Evolutionary conservation across 176 grass and related monocot genomes (phyloP).

Genomic region (Thinopyrum elongatum): DNA sequence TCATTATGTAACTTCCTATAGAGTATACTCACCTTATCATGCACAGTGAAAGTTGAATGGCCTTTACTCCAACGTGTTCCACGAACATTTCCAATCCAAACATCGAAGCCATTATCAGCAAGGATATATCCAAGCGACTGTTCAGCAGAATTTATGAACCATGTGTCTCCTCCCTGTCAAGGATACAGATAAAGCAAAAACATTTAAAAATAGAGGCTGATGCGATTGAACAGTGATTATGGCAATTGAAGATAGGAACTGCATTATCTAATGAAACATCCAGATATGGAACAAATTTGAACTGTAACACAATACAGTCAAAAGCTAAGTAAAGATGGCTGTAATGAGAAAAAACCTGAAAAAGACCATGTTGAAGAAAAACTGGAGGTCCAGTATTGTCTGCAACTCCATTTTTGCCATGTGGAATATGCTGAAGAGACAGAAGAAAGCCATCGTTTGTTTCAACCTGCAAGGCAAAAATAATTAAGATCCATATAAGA

Average conservation of each 20-base stretch:
- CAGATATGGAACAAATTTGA: background rate
- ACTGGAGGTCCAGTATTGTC: constrained; percentile 57
- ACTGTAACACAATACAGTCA: background rate
- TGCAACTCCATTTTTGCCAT: constrained; percentile 47
- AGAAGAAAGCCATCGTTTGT: constrained; percentile 85
- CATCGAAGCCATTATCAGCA: constrained; percentile 96
- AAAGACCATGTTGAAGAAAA: constrained; percentile 96
- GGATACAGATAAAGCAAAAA: constrained; percentile 16
- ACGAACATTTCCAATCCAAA: constrained; percentile 93
- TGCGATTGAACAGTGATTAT: background rate
- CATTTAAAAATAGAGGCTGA: background rate
- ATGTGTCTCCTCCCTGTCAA: constrained; percentile 82
- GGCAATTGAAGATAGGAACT: background rate
- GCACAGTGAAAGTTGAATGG: constrained; percentile 63
- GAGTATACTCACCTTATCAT: constrained; percentile 72
- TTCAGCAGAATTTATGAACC: constrained; percentile 77
- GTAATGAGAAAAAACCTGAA: constrained; percentile 64
- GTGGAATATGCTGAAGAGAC: constrained; percentile 75
- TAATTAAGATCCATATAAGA: constrained; percentile 11
- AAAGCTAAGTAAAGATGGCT: background rate
- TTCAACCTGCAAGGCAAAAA: constrained; percentile 50
- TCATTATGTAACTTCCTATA: background rate
- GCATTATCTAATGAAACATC: constrained; percentile 4
- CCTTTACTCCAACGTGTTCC: constrained; percentile 83
- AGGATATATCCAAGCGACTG: constrained; percentile 90